A percentile compares a stretch with the other conserved stretches of the same genome.
Evolutionary conservation across 306 rosid species (phyloP).

Genomic region (Calophaca sinica): DNA sequence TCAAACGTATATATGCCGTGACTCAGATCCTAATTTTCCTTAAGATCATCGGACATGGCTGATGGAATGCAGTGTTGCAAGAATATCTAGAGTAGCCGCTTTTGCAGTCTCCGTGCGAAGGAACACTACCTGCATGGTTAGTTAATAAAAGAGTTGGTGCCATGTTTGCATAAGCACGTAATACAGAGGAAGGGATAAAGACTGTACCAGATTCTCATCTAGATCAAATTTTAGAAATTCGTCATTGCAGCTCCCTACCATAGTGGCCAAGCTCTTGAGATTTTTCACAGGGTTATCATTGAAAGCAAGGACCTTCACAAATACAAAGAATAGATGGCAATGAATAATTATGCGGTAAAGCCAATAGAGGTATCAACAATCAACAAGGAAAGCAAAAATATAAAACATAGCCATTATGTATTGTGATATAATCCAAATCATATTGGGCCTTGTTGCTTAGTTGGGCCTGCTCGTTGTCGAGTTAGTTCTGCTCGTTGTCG

Average conservation of each 20-base stretch:
- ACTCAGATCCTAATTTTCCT: no score
- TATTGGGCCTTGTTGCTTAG: no score
- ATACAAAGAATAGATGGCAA: slow-evolving; percentile 22
- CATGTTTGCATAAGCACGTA: slow-evolving; percentile 34
- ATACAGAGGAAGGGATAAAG: slow-evolving; percentile 34
- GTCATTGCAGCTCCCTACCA: slow-evolving; percentile 85
- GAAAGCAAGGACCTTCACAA: slow-evolving; percentile 75
- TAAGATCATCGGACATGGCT: slow-evolving; percentile 91
- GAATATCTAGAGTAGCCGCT: slow-evolving; percentile 83
- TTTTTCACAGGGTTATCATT: slow-evolving; percentile 91
- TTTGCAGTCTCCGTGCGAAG: slow-evolving; percentile 79
- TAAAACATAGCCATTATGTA: slow-evolving; percentile 2
- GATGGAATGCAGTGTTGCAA: slow-evolving; percentile 91
- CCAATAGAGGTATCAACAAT: slow-evolving; percentile 28
- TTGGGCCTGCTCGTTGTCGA: no score
- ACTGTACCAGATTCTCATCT: slow-evolving; percentile 85
- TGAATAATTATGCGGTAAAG: slow-evolving; percentile 13
- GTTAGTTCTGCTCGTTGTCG: no score
- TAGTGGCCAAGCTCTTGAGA: slow-evolving; percentile 81
- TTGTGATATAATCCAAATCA: no score
- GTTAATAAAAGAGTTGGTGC: slow-evolving; percentile 13
- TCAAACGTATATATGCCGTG: no score
- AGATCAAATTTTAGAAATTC: slow-evolving; percentile 82
- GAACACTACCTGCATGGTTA: slow-evolving; percentile 69
- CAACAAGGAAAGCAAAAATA: slow-evolving; percentile 19